Evolutionary conservation across 805 yeast genomes (phyloP).

Genomic region (Metschnikowia proteae): DNA sequence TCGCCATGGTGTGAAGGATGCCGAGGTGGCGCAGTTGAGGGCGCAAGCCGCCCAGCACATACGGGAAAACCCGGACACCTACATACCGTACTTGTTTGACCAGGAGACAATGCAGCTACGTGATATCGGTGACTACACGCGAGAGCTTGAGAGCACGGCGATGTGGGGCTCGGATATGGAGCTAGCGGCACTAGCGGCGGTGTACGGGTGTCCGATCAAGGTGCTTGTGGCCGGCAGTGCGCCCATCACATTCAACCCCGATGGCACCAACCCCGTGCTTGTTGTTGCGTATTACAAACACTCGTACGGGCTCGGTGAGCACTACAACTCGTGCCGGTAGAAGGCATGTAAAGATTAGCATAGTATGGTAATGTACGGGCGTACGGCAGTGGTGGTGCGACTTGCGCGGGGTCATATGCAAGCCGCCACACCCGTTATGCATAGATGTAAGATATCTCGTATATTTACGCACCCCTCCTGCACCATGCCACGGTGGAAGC

Average conservation of each 20-base stretch:
- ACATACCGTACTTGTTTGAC: conserved; percentile 77
- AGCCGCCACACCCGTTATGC: not conserved
- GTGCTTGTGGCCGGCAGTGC: conserved; percentile 77
- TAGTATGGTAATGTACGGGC: not conserved
- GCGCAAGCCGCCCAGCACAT: conserved; percentile 64
- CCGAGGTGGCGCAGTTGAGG: conserved; percentile 54
- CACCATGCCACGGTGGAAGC: not conserved
- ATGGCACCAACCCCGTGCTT: conserved; percentile 50
- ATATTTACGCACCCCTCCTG: not conserved
- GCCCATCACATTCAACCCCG: conserved; percentile 59
- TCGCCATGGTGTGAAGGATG: conserved; percentile 41
- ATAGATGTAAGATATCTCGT: not conserved
- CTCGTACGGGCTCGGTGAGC: conserved; percentile 88
- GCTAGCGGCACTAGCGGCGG: conserved; percentile 71
- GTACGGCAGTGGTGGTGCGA: not conserved
- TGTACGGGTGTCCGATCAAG: conserved; percentile 69
- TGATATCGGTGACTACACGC: conserved; percentile 65
- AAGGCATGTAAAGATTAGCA: not conserved
- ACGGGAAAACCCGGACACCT: conserved; percentile 60
- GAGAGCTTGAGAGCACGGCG: conserved; percentile 67
- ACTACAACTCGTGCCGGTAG: conserved; percentile 67
- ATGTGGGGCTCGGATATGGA: conserved; percentile 98
- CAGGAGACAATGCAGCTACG: conserved; percentile 63
- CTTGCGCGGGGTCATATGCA: not conserved
- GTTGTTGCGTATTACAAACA: conserved; percentile 80